Base-by-base conservation (phyloP, 805 yeast genomes). In the Barnettozyma vustinii region DNA sequence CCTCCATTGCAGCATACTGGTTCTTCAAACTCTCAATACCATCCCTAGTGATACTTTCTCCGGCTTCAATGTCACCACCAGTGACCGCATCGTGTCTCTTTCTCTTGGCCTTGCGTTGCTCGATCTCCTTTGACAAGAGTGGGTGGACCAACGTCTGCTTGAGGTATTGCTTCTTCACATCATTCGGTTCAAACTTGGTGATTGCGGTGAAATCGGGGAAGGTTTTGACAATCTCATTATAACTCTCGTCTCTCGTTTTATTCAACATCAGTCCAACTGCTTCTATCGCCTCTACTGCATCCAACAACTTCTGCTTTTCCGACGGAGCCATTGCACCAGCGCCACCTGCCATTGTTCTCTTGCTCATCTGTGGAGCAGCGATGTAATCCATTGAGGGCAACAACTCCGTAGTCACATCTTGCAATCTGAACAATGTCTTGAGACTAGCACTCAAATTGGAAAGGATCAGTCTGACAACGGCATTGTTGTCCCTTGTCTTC, bases 201-300 rank as follows among this genome's bases (percentile, higher is more conserved):
- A 61, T 46, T 1, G 48, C 23, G 5, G 57, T 46, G 37, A 57
- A 54, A 21, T 61, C 62, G 10, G 65, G 65, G 39, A 51, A 49
- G 10, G 59, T 56, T 9, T 53, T 57, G 13, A 47, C 53, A 36
- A 58, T 58, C n/a, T 60, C 61, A 46, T 60, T 61, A 37, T 51
- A 57, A 9, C 56, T 56, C 20, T 66, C 69, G 49, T 67, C 68
- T 37, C 53, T 60, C 9, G 56, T 54, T 35, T 58, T 59, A 12
- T 71, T 75, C 35, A 81, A 57, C 20, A 54, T 58, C 30, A 81
- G 55, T 23, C 70, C 73, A 44, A 75, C 68, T 3, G 62, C 68
- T 37, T 67, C 64, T 7, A 75, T 55, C 2, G 77, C 57, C 5
- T 56, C 59, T 2, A 76, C 67, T 3, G 78, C 61, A 40, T 62